Evolutionary conservation across 2,329 filamentous ascomycete species (phyloP).

Genomic region (Stagonosporopsis vannaccii): DNA sequence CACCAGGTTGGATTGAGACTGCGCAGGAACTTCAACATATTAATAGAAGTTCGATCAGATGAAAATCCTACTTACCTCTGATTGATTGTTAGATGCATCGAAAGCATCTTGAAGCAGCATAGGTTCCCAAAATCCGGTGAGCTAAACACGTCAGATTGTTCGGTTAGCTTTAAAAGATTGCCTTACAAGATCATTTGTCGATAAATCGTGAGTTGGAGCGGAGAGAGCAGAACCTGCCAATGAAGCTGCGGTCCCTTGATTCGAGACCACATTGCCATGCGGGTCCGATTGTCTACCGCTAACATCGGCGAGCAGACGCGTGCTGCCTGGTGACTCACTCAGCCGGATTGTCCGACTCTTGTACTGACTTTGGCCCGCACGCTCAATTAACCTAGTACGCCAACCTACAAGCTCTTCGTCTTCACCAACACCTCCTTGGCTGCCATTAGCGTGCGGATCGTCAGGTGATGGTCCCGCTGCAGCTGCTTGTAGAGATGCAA

Average conservation of each 20-base stretch:
- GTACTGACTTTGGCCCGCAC: slow-evolving; percentile 1
- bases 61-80: not conserved
- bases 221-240: not conserved
- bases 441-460: not conserved
- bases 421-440: not conserved
- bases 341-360: not conserved
- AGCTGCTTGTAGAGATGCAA: slow-evolving; percentile 1
- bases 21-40: not conserved
- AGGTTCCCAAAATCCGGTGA: slow-evolving; percentile 6
- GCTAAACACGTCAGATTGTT: slow-evolving; percentile 1
- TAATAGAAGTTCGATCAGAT: not conserved
- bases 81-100: not conserved
- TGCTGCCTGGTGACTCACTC: not conserved
- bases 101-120: slow-evolving; percentile 8
- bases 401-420: slow-evolving; percentile 8
- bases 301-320: not conserved
- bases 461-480: not conserved
- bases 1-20: slow-evolving; percentile 1
- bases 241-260: not conserved
- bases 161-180: not conserved
- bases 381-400: slow-evolving; percentile 8
- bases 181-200: not conserved
- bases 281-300: not conserved
- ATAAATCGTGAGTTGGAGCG: not conserved
- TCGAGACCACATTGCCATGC: not conserved